Percentiles rank a stretch among this genome's conserved stretches.
Evolutionary conservation across 257 asterid species (phyloP).

Genomic region (Nicotiana tomentosiformis): DNA sequence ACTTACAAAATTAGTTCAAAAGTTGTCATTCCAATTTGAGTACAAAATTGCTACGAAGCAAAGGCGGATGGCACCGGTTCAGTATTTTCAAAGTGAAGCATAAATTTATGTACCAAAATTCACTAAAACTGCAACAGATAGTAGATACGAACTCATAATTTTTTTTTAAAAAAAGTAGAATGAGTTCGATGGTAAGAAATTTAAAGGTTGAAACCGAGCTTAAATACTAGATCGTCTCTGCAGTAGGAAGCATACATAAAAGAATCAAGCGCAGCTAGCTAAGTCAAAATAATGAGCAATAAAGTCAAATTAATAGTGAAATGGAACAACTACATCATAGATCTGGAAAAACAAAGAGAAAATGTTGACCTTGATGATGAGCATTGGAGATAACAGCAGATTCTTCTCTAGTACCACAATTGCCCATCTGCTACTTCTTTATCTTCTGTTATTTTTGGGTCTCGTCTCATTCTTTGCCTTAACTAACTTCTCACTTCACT

Average conservation of each 20-base stretch:
- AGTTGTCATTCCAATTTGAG: background rate
- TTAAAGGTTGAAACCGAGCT: too few species aligned
- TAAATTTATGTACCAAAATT: too few species aligned
- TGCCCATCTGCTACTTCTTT: slow-evolving; percentile 54
- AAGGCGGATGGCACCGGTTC: background rate
- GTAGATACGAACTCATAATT: too few species aligned
- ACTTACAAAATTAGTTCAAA: background rate
- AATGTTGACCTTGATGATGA: slow-evolving; percentile 62
- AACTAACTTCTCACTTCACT: background rate
- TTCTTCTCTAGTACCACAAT: slow-evolving; percentile 98
- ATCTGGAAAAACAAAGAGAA: background rate
- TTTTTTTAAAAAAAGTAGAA: too few species aligned
- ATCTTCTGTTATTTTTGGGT: slow-evolving; percentile 16
- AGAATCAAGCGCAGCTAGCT: too few species aligned
- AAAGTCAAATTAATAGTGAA: background rate
- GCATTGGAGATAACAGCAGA: slow-evolving; percentile 88
- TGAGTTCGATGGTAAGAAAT: too few species aligned
- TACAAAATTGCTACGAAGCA: background rate
- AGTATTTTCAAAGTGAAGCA: too few species aligned
- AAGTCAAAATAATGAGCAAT: too few species aligned
- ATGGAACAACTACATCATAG: background rate
- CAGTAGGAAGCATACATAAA: too few species aligned
- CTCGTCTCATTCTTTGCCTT: slow-evolving; percentile 39
- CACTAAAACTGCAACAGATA: too few species aligned
- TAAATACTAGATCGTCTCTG: too few species aligned